Evolutionary conservation across 768 basidiomycete genomes (phyloP), one percentile per base, ranked within the genome.

Genomic region (Xanthoconium purpureum): DNA sequence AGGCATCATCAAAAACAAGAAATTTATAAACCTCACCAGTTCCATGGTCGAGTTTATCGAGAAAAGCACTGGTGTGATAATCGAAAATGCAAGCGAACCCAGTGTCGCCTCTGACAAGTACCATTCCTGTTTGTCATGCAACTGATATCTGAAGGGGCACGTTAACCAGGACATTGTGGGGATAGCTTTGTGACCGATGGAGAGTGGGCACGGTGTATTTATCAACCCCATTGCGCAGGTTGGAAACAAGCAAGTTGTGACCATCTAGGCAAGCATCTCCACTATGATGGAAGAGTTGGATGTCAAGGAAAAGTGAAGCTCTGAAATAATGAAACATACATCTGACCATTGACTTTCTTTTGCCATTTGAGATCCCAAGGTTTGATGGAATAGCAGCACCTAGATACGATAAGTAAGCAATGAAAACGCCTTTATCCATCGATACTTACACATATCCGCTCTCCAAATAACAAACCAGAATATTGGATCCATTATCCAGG

Each of bases 341-440:
- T 59, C 1, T 14, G 11, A 18, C 37, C 12, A 15, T 56, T 46
- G 1, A 24, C 38, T 35, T 56, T 56, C 28, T 56, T 56, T 6
- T 59, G 17, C 55, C 55, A 59, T 35, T 59, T 59, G 9, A 59
- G 10, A 6, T 52, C 38, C 53, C 49, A 59, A 2, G 40, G 54
- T 6, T 59, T 30, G 11, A 51, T 6, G 0, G 20, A 51, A n/a
- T 47, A 52, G 38, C 54, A 55, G 18, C 36, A 55, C 1, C 53
- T 55, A 18, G 7, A 13, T n/a, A 47, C 11, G 7, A 44, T 39
- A 11, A 47, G 38, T 6, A 47, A n/a, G n/a, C n/a, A n/a, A n/a
- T n/a, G n/a, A n/a, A n/a, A n/a, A n/a, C n/a, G n/a, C n/a, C n/a
- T n/a, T n/a, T n/a, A n/a, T n/a, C n/a, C n/a, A n/a, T n/a, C n/a